Evolutionary conservation across 352 stramenopile genomes (phyloP).

Genomic region (Phytophthora megakarya): DNA sequence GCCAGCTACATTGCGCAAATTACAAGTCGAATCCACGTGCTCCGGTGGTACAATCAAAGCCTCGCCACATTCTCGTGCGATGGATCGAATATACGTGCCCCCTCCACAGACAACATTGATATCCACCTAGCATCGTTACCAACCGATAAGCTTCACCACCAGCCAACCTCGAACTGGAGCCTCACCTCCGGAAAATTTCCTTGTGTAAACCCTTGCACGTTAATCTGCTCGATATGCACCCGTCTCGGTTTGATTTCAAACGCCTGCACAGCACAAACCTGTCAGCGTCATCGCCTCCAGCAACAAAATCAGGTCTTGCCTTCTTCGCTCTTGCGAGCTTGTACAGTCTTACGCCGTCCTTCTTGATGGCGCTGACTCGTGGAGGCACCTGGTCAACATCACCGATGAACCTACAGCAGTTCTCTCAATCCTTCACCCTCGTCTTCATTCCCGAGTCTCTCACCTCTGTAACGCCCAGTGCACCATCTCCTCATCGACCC

Average conservation of each 20-base stretch:
- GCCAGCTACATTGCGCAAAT: constrained; percentile 36
- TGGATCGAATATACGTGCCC: constrained; percentile 89
- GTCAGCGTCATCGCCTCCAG: constrained; percentile 6
- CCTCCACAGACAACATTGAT: constrained; percentile 71
- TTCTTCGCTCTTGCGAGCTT: constrained; percentile 67
- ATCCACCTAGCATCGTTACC: constrained; percentile 29
- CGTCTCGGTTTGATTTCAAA: constrained; percentile 62
- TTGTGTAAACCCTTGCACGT: constrained; percentile 51
- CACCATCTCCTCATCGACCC: constrained; percentile 52
- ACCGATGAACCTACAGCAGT: constrained; percentile 68
- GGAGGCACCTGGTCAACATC: constrained; percentile 79
- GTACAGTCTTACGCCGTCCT: constrained; percentile 80
- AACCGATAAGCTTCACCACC: constrained; percentile 9
- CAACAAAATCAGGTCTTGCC: constrained; percentile 21
- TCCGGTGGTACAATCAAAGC: constrained; percentile 47
- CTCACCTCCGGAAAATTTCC: constrained; percentile 69
- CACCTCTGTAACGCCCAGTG: constrained; percentile 53
- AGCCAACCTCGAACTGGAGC: background rate
- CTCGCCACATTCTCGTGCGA: constrained; percentile 85
- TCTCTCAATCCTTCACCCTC: background rate
- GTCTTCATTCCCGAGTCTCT: background rate
- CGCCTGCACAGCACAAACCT: constrained; percentile 32
- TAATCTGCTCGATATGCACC: constrained; percentile 70
- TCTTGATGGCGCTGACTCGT: constrained; percentile 81
- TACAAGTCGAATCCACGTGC: constrained; percentile 25